phyloP scores from a whole-genome alignment of 2,329 filamentous ascomycete genomes.

The Nannizzia gypsea region DNA sequence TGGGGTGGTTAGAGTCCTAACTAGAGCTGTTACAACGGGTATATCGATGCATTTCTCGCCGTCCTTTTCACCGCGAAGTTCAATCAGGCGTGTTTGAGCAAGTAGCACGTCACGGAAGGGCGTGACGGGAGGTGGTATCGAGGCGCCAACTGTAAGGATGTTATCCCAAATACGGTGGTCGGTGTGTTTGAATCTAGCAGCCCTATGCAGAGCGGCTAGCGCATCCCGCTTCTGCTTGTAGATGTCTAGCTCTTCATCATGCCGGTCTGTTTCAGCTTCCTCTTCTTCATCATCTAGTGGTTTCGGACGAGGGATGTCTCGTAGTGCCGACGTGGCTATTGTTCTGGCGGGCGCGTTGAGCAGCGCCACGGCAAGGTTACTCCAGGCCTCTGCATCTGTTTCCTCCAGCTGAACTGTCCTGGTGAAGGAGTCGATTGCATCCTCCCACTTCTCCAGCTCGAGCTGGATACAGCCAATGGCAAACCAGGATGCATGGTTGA shows the following conservation, averaged over 20 bases:
- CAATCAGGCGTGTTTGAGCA: slow-evolving; percentile 62
- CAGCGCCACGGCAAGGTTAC: slow-evolving; percentile 78
- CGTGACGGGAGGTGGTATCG: slow-evolving; percentile 54
- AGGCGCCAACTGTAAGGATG: slow-evolving; percentile 72
- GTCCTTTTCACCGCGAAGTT: slow-evolving; percentile 52
- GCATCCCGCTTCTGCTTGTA: slow-evolving; percentile 59
- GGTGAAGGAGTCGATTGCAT: slow-evolving; percentile 72
- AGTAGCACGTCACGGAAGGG: slow-evolving; percentile 63
- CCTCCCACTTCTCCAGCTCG: slow-evolving; percentile 61
- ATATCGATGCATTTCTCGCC: slow-evolving; percentile 70
- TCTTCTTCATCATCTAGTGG: slow-evolving; percentile 21
- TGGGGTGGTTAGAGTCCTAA: slow-evolving; percentile 53
- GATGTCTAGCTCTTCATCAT: slow-evolving; percentile 33
- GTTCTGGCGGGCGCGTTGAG: slow-evolving; percentile 37
- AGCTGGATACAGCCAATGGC: slow-evolving; percentile 80
- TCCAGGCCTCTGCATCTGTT: slow-evolving; percentile 84
- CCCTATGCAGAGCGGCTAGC: slow-evolving; percentile 74
- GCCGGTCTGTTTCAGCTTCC: slow-evolving; percentile 10
- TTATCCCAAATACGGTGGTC: slow-evolving; percentile 97
- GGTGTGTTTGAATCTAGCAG: slow-evolving; percentile 68
- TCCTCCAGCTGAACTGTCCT: slow-evolving; percentile 76
- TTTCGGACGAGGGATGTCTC: slow-evolving; percentile 15
- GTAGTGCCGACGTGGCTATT: neutral
- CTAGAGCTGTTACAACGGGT: slow-evolving; percentile 57
- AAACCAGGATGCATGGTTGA: slow-evolving; percentile 79